A percentile compares a stretch with the other conserved stretches of the same genome.
Evolutionary conservation across 179 eudicot species (phyloP).

Genomic region (Beta macrorhiza): DNA sequence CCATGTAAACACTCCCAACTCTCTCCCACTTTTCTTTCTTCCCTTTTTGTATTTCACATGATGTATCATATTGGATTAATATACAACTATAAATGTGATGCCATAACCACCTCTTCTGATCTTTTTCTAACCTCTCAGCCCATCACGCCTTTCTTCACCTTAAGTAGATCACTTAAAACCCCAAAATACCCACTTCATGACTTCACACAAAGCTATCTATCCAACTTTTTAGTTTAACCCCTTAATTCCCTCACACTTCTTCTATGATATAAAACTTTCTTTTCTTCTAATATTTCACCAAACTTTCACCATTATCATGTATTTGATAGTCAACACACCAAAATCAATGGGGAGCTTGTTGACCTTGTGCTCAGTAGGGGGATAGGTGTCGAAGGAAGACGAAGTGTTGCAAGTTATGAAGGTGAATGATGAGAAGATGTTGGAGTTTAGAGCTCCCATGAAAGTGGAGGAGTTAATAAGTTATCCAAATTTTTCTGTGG

Average conservation of each 20-base stretch:
- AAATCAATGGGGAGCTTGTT: conserved; percentile 47
- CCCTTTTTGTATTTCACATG: too few relatives aligned
- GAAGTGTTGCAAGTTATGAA: conserved; percentile 41
- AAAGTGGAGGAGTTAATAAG: conserved; percentile 33
- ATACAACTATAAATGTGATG: neutral
- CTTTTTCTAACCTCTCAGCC: conserved; percentile 12
- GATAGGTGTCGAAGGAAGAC: conserved; percentile 1
- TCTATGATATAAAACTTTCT: conserved; percentile 24
- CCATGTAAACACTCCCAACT: too few relatives aligned
- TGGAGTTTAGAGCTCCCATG: conserved; percentile 42
- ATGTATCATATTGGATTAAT: too few relatives aligned
- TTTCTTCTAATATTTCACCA: conserved; percentile 10
- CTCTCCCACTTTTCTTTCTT: too few relatives aligned
- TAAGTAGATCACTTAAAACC: conserved; percentile 24
- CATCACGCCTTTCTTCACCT: conserved; percentile 28
- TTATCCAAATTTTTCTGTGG: conserved; percentile 37
- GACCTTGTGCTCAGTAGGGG: conserved; percentile 28
- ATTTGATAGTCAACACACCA: conserved; percentile 8
- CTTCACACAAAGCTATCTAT: conserved; percentile 35
- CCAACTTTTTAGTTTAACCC: conserved; percentile 35
- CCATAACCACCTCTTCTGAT: conserved; percentile 17
- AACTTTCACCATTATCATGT: conserved; percentile 16
- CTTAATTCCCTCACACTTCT: conserved; percentile 24
- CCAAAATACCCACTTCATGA: neutral
- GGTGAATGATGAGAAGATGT: conserved; percentile 38